Evolutionary conservation across 768 basidiomycete genomes (phyloP).

Genomic region (Suillus paluster): DNA sequence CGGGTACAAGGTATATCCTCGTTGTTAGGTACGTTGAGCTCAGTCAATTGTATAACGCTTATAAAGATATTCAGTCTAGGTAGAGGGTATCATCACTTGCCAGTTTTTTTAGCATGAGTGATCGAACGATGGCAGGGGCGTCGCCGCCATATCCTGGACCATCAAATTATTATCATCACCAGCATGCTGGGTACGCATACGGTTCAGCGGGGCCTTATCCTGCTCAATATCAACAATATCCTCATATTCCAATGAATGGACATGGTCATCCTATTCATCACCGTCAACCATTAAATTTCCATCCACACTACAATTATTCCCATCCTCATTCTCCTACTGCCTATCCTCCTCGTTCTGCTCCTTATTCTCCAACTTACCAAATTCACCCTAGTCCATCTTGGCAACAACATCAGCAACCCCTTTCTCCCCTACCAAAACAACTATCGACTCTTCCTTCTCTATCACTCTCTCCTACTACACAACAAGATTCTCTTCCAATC

Average conservation of each 20-base stretch:
- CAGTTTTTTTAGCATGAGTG: no score
- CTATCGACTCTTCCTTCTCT: slow-evolving; percentile 51
- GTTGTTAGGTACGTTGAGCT: no score
- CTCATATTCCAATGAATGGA: slow-evolving; percentile 46
- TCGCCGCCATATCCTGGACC: slow-evolving; percentile 34
- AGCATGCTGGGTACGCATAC: no score
- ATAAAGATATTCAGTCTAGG: no score
- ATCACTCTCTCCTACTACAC: slow-evolving; percentile 12
- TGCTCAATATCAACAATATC: slow-evolving; percentile 39
- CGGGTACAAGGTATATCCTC: no score
- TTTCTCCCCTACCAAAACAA: slow-evolving; percentile 69
- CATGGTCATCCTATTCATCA: slow-evolving; percentile 40
- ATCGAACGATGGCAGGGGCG: slow-evolving; percentile 25
- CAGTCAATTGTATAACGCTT: no score
- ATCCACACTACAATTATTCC: slow-evolving; percentile 39
- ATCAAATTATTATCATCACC: slow-evolving; percentile 28
- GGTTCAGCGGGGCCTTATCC: no score
- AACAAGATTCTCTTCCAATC: slow-evolving; percentile 3
- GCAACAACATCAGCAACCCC: slow-evolving; percentile 44
- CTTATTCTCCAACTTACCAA: slow-evolving; percentile 35
- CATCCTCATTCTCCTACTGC: slow-evolving; percentile 34
- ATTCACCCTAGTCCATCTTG: slow-evolving; percentile 42
- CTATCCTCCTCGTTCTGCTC: slow-evolving; percentile 34
- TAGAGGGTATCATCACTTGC: no score
- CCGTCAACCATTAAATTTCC: slow-evolving; percentile 40